A percentile compares a stretch with the other conserved stretches of the same genome.
phyloP scores from a whole-genome alignment of 768 basidiomycete species.

The Cantharellus anzutake region DNA sequence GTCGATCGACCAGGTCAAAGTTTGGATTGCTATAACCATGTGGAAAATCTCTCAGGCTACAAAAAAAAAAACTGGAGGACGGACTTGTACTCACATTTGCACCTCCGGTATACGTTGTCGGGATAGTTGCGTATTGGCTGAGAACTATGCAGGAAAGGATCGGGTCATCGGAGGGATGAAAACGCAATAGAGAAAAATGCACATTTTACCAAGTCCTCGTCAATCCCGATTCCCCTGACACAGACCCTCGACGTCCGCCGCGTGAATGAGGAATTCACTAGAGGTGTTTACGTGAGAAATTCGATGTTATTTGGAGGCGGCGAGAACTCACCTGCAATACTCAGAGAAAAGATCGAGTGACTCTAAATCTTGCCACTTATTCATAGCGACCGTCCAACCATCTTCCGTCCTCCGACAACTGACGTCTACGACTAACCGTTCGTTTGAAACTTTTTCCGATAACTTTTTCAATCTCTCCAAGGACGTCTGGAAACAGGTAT shows the following conservation, averaged over 20 bases:
- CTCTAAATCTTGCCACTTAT: constrained; percentile 96
- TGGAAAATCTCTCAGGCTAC: background rate
- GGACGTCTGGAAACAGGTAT: constrained; percentile 75
- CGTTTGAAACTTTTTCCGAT: constrained; percentile 50
- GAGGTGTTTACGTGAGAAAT: background rate
- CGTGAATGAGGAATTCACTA: constrained; percentile 89
- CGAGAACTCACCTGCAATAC: constrained; percentile 48
- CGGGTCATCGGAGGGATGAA: background rate
- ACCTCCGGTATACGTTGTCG: constrained; percentile 93
- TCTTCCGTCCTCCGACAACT: constrained; percentile 67
- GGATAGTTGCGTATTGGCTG: constrained; percentile 79
- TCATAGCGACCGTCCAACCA: constrained; percentile 92
- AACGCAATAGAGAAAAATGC: constrained; percentile 14
- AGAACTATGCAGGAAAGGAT: constrained; percentile 31
- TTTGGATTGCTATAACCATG: constrained; percentile 40
- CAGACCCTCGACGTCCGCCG: constrained; percentile 95
- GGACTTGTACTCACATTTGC: constrained; percentile 41
- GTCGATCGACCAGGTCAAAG: constrained; percentile 53
- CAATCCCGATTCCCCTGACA: constrained; percentile 96
- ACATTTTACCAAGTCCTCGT: constrained; percentile 72
- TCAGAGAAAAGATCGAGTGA: constrained; percentile 55
- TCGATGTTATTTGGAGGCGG: background rate
- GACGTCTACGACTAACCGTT: constrained; percentile 83
- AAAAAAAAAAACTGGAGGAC: background rate
- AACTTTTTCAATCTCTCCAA: constrained; percentile 46